Conservation (phyloP, 345 rosid species). For the Punica granatum region DNA sequence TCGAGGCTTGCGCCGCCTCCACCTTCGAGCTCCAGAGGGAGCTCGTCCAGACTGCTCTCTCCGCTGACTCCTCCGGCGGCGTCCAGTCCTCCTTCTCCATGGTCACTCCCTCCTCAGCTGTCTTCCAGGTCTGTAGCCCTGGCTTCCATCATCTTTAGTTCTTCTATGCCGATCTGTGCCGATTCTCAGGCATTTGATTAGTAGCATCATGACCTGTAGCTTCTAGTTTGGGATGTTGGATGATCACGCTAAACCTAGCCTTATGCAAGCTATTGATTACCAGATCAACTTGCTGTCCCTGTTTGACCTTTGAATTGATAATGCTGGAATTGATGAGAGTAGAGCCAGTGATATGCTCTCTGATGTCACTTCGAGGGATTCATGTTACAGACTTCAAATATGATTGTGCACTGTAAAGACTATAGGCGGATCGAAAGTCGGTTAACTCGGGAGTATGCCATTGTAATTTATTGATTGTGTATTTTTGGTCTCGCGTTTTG, state of each 20-base stretch:
- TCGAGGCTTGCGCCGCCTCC: slow-evolving; percentile 58
- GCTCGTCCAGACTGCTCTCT: slow-evolving; percentile 61
- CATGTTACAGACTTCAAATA: too few relatives aligned
- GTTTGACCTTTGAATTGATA: background rate
- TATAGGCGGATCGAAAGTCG: background rate
- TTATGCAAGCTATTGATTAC: background rate
- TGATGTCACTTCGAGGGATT: too few relatives aligned
- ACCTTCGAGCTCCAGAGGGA: slow-evolving; percentile 65
- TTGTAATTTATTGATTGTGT: too few relatives aligned
- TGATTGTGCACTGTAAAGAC: background rate
- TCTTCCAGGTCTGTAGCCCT: slow-evolving; percentile 1
- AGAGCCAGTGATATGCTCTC: too few relatives aligned
- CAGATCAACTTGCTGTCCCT: background rate
- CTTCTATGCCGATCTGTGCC: background rate
- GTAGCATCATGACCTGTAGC: background rate
- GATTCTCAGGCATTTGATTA: background rate
- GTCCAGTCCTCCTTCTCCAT: slow-evolving; percentile 12
- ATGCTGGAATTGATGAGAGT: background rate
- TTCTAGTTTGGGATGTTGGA: background rate
- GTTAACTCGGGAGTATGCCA: too few relatives aligned
- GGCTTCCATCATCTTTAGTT: background rate
- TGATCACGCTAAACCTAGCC: background rate
- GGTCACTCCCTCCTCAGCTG: slow-evolving; percentile 9
- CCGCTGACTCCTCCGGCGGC: slow-evolving; percentile 41
- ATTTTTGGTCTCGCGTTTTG: background rate